These are phyloP conservation scores for Backusella mclennaniae DNA, from an alignment of 192 early-diverging fungal genomes.

Conservation along the genomic window DNA sequence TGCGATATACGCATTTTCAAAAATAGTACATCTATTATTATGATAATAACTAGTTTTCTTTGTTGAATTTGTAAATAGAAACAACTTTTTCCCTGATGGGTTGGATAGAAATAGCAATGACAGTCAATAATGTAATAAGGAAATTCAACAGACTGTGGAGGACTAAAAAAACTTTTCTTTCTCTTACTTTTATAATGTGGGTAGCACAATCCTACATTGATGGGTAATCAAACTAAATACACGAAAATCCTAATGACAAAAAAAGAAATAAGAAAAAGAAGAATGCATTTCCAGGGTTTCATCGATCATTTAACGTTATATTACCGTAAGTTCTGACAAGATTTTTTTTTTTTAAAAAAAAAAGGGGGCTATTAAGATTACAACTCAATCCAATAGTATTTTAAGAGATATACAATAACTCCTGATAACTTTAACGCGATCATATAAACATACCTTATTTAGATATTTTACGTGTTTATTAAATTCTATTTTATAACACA, in stretches of 20 bases:
- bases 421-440: too few species aligned
- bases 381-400: background rate
- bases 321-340: background rate
- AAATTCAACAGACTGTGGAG: background rate
- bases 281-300: background rate
- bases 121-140: background rate
- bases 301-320: background rate
- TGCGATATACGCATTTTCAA: background rate
- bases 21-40: background rate
- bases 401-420: background rate
- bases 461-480: too few species aligned
- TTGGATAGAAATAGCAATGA: background rate
- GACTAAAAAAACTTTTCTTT: background rate
- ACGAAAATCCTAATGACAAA: background rate
- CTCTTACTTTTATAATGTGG: background rate
- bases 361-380: background rate
- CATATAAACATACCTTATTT: too few species aligned
- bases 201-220: background rate
- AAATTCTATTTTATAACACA: too few species aligned
- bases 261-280: background rate
- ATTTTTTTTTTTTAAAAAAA: background rate
- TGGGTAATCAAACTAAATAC: background rate
- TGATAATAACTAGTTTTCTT: background rate
- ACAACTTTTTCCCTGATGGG: background rate
- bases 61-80: background rate